These are phyloP conservation scores for Neonectria magnoliae DNA, from an alignment of 2,329 filamentous ascomycete species.

Conservation along the genomic window DNA sequence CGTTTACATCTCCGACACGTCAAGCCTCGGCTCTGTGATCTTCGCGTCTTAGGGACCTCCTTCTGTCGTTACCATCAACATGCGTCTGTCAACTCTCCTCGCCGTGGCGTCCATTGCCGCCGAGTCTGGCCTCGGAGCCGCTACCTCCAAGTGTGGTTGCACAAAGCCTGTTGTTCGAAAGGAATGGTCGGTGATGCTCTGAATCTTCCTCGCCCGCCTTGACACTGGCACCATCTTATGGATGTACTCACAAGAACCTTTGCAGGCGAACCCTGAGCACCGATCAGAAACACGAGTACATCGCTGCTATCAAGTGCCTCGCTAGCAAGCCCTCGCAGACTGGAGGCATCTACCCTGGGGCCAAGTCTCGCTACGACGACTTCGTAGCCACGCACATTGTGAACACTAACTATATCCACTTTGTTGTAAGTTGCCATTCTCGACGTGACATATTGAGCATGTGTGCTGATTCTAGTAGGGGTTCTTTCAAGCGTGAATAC, in stretches of 20 bases:
- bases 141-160: constrained; percentile 8
- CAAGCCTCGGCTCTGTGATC: background rate
- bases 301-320: constrained; percentile 38
- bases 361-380: constrained; percentile 40
- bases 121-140: constrained; percentile 24
- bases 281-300: constrained; percentile 36
- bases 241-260: background rate
- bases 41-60: background rate
- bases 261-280: constrained; percentile 29
- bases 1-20: constrained; percentile 2
- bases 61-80: background rate
- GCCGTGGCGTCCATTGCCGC: constrained; percentile 12
- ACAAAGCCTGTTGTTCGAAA: constrained; percentile 28
- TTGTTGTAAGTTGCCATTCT: constrained; percentile 32
- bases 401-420: constrained; percentile 36
- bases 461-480: constrained; percentile 9
- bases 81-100: constrained; percentile 20
- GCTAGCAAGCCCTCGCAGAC: constrained; percentile 29
- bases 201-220: background rate
- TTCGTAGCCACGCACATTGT: constrained; percentile 41
- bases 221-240: background rate
- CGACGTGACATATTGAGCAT: background rate
- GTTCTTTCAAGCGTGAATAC: constrained; percentile 24
- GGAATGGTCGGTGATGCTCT: constrained; percentile 26
- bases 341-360: constrained; percentile 27